Evolutionary conservation across 2,329 filamentous ascomycete species (phyloP), one percentile per base, ranked within the genome.

Genomic region (Daldinia sp.): DNA sequence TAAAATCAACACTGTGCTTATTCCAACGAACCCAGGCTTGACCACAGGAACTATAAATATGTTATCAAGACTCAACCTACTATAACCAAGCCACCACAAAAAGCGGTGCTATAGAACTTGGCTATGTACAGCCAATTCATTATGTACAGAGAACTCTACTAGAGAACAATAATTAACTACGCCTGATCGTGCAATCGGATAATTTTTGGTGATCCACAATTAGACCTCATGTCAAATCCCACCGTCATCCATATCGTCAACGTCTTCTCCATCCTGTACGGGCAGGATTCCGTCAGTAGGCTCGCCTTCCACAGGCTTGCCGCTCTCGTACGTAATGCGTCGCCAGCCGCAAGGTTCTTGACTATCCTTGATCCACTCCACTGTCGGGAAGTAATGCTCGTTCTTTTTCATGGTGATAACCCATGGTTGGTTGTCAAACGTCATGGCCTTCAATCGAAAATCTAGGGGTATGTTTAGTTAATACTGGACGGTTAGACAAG

Each of bases 321-420:
- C 85, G 73, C 83, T 84, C 74, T 90, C 88, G 71, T 91, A 90
- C 3, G 88, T 89, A 20, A 89, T 83, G 41, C 89, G 82, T 60
- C 84, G 84, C 89, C 89, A 92, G 56, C 89, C 89, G 70, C 86
- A 89, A 1, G 84, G 80, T 70, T 89, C 87, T 6, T 80, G 80
- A 13, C 81, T 77, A 71, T 91, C 89, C 79, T 90, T 91, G 79
- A 89, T 87, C 85, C 89, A 90, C 75, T 92, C 90, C 79, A 89
- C 87, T 0, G 89, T 91, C 0, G 90, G 89, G 80, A 92, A 92
- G 79, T 99, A 99, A 81, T 99, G 96, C 78, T 99, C 95, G 75
- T 98, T 98, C 88, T 98, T 98, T 89, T 99, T 99, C 93, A 99
- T 97, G 7, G 96, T 99, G 42, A 97, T 93, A n/a, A 99, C 94